Evolutionary conservation across 164 flowering plant species (phyloP).

Genomic region (Stephania yunnanensis): DNA sequence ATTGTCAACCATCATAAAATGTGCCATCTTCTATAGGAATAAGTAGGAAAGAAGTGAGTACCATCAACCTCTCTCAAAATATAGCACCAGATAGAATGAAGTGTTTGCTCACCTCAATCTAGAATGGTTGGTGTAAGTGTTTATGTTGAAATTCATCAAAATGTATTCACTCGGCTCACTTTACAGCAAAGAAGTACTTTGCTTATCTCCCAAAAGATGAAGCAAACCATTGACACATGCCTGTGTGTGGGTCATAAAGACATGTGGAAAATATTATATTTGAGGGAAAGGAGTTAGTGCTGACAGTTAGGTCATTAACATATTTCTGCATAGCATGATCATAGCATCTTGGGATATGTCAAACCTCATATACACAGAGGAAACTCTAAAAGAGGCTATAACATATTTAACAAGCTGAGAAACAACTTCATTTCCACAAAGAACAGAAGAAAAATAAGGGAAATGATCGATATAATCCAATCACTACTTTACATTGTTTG

Average conservation of each 20-base stretch:
- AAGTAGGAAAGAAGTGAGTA: not conserved
- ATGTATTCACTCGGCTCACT: not conserved
- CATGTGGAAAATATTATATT: not conserved
- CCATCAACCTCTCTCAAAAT: not conserved
- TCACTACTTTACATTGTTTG: not conserved
- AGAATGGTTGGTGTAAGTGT: not conserved
- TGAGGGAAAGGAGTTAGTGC: not conserved
- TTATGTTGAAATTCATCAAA: not conserved
- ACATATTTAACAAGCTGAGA: not conserved
- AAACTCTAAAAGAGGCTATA: too few species aligned
- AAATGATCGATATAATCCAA: not conserved
- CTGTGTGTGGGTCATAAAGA: not conserved
- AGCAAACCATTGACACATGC: not conserved
- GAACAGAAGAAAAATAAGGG: not conserved
- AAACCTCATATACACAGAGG: not conserved
- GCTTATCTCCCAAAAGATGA: not conserved
- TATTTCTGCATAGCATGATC: not conserved
- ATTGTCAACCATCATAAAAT: not conserved
- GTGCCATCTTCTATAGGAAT: not conserved
- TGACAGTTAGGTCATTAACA: not conserved
- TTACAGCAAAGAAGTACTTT: not conserved
- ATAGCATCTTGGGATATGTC: not conserved
- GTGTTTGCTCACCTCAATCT: not conserved
- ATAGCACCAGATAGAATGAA: not conserved
- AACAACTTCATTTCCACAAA: conserved; percentile 1